Percentiles rank a stretch among this genome's conserved stretches.
Evolutionary conservation across 2,329 filamentous ascomycete species (phyloP).

Genomic region (Myriosclerotinia duriaeana): DNA sequence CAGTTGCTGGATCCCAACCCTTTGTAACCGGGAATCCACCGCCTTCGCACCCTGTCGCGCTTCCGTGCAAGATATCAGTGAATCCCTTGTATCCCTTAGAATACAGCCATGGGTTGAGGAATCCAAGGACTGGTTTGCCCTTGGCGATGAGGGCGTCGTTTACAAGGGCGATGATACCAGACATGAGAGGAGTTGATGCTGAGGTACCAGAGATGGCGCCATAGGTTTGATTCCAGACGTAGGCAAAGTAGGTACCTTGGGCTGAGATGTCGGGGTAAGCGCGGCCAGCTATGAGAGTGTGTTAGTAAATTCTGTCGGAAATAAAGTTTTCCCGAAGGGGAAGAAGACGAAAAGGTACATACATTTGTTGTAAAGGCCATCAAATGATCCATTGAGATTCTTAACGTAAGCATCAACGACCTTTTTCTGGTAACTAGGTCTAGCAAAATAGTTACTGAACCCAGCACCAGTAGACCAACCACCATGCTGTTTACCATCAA

Average conservation of each 20-base stretch:
- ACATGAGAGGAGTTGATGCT: constrained; percentile 56
- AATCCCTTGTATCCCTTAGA: constrained; percentile 41
- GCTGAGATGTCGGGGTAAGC: constrained; percentile 54
- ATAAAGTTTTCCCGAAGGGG: background rate
- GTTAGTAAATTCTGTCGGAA: background rate
- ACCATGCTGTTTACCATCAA: constrained; percentile 38
- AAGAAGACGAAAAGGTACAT: background rate
- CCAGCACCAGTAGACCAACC: constrained; percentile 49
- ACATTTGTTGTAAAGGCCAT: constrained; percentile 46
- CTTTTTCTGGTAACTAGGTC: constrained; percentile 49
- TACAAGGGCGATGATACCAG: constrained; percentile 58
- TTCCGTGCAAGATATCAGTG: constrained; percentile 44
- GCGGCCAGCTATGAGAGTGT: constrained; percentile 41
- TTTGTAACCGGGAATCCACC: constrained; percentile 36
- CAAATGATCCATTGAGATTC: constrained; percentile 47
- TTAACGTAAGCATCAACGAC: constrained; percentile 46
- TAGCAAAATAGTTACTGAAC: constrained; percentile 52
- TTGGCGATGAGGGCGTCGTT: constrained; percentile 59
- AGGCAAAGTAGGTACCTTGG: constrained; percentile 57
- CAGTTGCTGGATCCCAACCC: constrained; percentile 44
- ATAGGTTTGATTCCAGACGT: constrained; percentile 42
- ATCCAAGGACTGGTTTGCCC: constrained; percentile 47
- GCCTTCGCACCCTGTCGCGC: constrained; percentile 42
- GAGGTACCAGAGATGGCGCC: constrained; percentile 50
- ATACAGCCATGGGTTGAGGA: constrained; percentile 48